These are phyloP conservation scores for Tetrahymena borealis DNA, from an alignment of 73 alveolate species.

Conservation along the genomic window DNA sequence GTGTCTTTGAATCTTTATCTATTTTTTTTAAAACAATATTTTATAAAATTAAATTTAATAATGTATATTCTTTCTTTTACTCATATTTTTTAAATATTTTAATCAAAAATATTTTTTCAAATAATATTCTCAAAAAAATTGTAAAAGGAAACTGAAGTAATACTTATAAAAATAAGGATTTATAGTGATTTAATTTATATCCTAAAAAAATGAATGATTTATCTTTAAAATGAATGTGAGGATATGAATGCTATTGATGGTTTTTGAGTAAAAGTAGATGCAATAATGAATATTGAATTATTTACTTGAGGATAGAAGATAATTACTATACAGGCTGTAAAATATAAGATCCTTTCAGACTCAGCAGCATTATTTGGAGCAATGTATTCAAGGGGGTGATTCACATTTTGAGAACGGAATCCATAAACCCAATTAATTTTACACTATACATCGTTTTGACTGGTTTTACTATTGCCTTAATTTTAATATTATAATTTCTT, in stretches of 20 bases:
- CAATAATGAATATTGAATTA: too few relatives aligned
- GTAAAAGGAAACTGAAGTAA: too few relatives aligned
- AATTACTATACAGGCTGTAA: conserved; percentile 81
- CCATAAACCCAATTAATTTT: conserved; percentile 95
- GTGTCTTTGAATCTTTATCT: conserved; percentile 74
- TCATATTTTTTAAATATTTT: too few relatives aligned
- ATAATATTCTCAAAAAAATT: too few relatives aligned
- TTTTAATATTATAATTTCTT: conserved; percentile 17
- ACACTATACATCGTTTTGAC: conserved; percentile 38
- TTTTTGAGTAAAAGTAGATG: too few relatives aligned
- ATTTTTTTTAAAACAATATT: too few relatives aligned
- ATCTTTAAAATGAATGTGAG: not conserved
- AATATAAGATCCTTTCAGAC: conserved; percentile 72
- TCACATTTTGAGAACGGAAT: conserved; percentile 78
- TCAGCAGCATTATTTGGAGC: conserved; percentile 11
- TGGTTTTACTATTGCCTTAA: conserved; percentile 45
- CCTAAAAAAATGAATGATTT: too few relatives aligned
- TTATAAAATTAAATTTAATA: not conserved
- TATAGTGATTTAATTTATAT: too few relatives aligned
- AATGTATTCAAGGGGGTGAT: conserved; percentile 74
- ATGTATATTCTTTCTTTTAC: not conserved
- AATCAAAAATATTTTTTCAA: too few relatives aligned
- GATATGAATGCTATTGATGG: not conserved
- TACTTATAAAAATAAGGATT: too few relatives aligned
- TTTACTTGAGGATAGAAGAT: conserved; percentile 58